phyloP scores from a whole-genome alignment of 2,329 filamentous ascomycete genomes.

The Tolypocladium paradoxum region DNA sequence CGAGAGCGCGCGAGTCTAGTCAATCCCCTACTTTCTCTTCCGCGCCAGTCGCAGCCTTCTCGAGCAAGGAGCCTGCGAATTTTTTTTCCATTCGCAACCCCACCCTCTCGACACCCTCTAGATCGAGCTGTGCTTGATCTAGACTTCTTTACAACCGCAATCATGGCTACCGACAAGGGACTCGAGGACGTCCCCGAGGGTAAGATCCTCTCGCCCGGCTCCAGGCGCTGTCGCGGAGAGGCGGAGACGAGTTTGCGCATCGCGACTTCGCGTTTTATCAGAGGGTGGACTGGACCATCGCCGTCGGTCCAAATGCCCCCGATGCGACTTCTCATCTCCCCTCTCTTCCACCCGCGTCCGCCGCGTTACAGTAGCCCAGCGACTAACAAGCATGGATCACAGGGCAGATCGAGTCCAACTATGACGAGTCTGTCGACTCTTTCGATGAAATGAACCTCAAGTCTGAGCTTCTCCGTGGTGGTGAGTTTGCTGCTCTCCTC shows the following conservation, averaged over 20 bases:
- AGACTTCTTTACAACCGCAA: slow-evolving; percentile 60
- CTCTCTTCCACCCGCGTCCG: not conserved
- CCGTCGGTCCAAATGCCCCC: not conserved
- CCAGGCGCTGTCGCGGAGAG: not conserved
- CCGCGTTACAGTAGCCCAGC: not conserved
- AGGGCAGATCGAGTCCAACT: slow-evolving; percentile 99
- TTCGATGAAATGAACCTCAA: slow-evolving; percentile 98
- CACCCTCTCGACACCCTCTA: slow-evolving; percentile 39
- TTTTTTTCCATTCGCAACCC: slow-evolving; percentile 23
- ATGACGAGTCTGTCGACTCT: slow-evolving; percentile 98
- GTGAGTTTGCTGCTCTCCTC: slow-evolving; percentile 23
- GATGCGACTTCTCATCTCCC: slow-evolving; percentile 2
- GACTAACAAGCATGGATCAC: slow-evolving; percentile 13
- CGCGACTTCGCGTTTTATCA: not conserved
- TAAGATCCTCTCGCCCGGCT: slow-evolving; percentile 39
- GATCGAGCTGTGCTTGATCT: slow-evolving; percentile 74
- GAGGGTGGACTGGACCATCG: not conserved
- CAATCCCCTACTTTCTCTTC: slow-evolving; percentile 17
- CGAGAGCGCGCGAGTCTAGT: slow-evolving; percentile 41
- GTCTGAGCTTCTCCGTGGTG: slow-evolving; percentile 94
- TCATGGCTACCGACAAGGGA: slow-evolving; percentile 97
- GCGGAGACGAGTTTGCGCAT: not conserved
- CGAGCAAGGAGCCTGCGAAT: slow-evolving; percentile 23
- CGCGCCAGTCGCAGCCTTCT: slow-evolving; percentile 21
- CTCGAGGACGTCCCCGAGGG: slow-evolving; percentile 96